Percentiles rank a stretch among this genome's conserved stretches.
phyloP scores from a whole-genome alignment of 2,329 filamentous ascomycete species.

The Aspergillus vadensis region DNA sequence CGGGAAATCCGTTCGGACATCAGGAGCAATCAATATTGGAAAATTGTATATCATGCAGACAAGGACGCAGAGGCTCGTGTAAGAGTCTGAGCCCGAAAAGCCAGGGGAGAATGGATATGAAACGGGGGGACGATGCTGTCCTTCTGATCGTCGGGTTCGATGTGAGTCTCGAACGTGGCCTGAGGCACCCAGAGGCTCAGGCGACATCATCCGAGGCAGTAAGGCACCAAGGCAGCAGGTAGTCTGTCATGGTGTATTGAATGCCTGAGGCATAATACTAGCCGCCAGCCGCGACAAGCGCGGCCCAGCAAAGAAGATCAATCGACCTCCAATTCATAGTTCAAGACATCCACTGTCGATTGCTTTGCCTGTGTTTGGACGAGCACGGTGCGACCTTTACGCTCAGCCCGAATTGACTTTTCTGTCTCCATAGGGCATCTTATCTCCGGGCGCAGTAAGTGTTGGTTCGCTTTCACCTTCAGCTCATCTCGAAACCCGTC shows the following conservation, averaged over 20 bases:
- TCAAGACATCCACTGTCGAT: background rate
- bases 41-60: slow-evolving; percentile 26
- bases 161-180: slow-evolving; percentile 33
- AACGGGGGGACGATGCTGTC: slow-evolving; percentile 26
- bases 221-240: background rate
- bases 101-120: slow-evolving; percentile 19
- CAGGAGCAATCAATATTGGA: slow-evolving; percentile 20
- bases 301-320: slow-evolving; percentile 4
- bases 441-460: slow-evolving; percentile 28
- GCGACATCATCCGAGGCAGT: background rate
- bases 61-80: background rate
- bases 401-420: slow-evolving; percentile 8
- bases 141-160: slow-evolving; percentile 30
- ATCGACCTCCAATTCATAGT: background rate
- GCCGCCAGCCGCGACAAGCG: slow-evolving; percentile 23
- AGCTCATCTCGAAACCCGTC: background rate
- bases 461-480: slow-evolving; percentile 2
- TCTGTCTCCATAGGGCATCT: background rate
- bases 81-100: slow-evolving; percentile 7
- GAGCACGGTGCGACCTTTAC: background rate
- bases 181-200: slow-evolving; percentile 11
- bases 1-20: slow-evolving; percentile 43
- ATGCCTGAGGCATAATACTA: slow-evolving; percentile 12
- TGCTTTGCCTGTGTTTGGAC: slow-evolving; percentile 9
- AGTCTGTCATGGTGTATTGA: background rate